Conservation (phyloP, 768 basidiomycete species). For the Phanerochaete sordida region DNA sequence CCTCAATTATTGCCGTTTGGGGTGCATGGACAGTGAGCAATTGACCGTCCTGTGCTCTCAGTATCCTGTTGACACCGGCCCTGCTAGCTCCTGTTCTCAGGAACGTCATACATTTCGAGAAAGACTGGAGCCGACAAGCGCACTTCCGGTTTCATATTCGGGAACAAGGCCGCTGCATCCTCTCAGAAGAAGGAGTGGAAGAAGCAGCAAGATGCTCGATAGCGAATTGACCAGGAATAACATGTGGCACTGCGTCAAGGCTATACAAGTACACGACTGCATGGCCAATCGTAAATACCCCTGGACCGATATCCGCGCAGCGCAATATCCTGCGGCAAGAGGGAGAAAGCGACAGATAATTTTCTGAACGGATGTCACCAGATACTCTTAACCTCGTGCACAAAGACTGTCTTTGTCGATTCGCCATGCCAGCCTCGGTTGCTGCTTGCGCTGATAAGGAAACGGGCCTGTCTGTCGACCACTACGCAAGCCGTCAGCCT, state of each 20-base stretch:
- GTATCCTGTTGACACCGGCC: neutral
- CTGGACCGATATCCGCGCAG: too few relatives aligned
- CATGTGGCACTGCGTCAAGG: too few relatives aligned
- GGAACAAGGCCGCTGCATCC: slow-evolving; percentile 51
- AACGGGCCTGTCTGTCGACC: slow-evolving; percentile 78
- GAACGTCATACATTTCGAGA: slow-evolving; percentile 52
- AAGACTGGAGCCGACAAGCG: slow-evolving; percentile 81
- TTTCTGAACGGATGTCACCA: slow-evolving; percentile 7
- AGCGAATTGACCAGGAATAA: too few relatives aligned
- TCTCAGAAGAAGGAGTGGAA: slow-evolving; percentile 32
- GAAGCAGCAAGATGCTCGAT: slow-evolving; percentile 11
- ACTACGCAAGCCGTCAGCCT: slow-evolving; percentile 41
- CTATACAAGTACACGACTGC: neutral
- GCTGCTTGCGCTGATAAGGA: slow-evolving; percentile 88
- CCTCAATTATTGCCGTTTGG: slow-evolving; percentile 53
- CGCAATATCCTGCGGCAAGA: neutral
- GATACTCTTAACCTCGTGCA: slow-evolving; percentile 74
- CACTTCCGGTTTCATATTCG: slow-evolving; percentile 77
- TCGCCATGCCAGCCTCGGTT: slow-evolving; percentile 95
- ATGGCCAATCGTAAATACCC: neutral
- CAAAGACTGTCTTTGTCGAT: slow-evolving; percentile 83
- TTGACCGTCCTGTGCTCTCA: neutral
- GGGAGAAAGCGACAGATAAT: neutral
- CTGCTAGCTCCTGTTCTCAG: slow-evolving; percentile 57
- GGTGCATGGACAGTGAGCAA: slow-evolving; percentile 68